These are phyloP conservation scores for Lentinula raphanica DNA, from an alignment of 768 basidiomycete genomes.

Conservation along the genomic window DNA sequence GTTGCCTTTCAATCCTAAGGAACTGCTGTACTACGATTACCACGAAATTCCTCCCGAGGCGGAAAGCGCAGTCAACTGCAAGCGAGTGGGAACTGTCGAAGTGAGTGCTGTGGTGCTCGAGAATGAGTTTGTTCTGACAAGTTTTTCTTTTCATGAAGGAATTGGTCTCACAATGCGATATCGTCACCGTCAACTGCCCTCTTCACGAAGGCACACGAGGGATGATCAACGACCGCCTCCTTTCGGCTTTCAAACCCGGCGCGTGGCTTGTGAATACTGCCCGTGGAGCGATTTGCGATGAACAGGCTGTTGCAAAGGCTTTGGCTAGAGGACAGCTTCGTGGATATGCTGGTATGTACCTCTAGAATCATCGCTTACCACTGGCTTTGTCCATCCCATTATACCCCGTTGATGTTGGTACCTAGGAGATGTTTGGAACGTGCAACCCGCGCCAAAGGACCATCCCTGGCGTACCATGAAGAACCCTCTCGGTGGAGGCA, in stretches of 20 bases:
- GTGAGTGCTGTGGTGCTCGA: no score
- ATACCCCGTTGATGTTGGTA: no score
- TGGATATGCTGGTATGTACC: slow-evolving; percentile 42
- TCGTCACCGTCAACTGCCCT: slow-evolving; percentile 84
- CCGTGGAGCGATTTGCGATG: slow-evolving; percentile 87
- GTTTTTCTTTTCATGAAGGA: slow-evolving; percentile 19
- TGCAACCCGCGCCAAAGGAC: slow-evolving; percentile 81
- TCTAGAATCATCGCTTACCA: not conserved
- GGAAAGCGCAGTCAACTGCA: slow-evolving; percentile 41
- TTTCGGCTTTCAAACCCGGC: slow-evolving; percentile 87
- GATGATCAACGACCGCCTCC: slow-evolving; percentile 74
- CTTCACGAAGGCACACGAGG: slow-evolving; percentile 81
- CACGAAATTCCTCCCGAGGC: slow-evolving; percentile 53
- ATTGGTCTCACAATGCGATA: slow-evolving; percentile 62
- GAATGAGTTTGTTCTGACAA: no score
- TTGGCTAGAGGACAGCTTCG: slow-evolving; percentile 69
- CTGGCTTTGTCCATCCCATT: not conserved
- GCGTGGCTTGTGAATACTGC: slow-evolving; percentile 93
- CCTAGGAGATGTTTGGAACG: slow-evolving; percentile 74
- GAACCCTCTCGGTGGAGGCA: slow-evolving; percentile 78
- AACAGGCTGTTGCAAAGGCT: slow-evolving; percentile 72
- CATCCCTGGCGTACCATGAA: slow-evolving; percentile 83
- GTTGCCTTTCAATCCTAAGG: slow-evolving; percentile 81
- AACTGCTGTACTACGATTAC: slow-evolving; percentile 89
- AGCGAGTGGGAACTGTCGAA: slow-evolving; percentile 76